Percentiles rank a stretch among this genome's conserved stretches.
Evolutionary conservation across 139 green algal genomes (phyloP).

Genomic region (Chlorella vulgaris): DNA sequence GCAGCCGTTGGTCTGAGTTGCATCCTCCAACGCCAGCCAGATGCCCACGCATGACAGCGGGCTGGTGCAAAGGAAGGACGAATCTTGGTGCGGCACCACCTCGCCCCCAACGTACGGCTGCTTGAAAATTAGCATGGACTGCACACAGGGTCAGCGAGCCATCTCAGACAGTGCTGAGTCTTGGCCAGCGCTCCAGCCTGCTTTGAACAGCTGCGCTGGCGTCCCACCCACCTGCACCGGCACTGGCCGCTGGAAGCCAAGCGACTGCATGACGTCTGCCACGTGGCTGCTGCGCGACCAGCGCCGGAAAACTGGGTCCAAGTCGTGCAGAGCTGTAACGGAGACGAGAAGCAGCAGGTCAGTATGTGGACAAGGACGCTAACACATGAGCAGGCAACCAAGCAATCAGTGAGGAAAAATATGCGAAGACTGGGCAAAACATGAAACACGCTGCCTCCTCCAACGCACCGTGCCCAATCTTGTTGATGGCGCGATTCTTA

Average conservation of each 20-base stretch:
- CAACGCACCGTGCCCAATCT: slow-evolving; percentile 87
- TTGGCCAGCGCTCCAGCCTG: no score
- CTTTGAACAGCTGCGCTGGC: no score
- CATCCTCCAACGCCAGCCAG: slow-evolving; percentile 96
- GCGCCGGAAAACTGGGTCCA: slow-evolving; percentile 84
- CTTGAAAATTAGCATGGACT: slow-evolving; percentile 69
- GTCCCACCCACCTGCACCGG: slow-evolving; percentile 87
- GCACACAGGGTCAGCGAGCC: not conserved
- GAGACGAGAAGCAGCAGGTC: not conserved
- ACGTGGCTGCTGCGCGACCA: slow-evolving; percentile 81
- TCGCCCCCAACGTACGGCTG: slow-evolving; percentile 89
- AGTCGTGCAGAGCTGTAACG: slow-evolving; percentile 86
- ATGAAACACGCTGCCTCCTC: no score
- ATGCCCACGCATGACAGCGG: slow-evolving; percentile 84
- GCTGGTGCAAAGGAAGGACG: slow-evolving; percentile 89
- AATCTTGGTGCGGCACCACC: slow-evolving; percentile 92
- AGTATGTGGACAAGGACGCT: no score
- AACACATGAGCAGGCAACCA: not conserved
- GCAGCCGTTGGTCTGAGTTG: slow-evolving; percentile 90
- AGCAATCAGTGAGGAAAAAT: not conserved
- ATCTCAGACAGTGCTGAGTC: no score
- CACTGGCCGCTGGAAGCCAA: slow-evolving; percentile 80
- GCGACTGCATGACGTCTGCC: slow-evolving; percentile 55
- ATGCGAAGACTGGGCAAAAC: not conserved
- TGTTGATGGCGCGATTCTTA: slow-evolving; percentile 87